A percentile compares a stretch with the other conserved stretches of the same genome.
Evolutionary conservation across 129 eudicot species (phyloP).

Genomic region (Daucus carota): DH1_v3.0 NC_030383.2:12380001-12380500

Average conservation of each 20-base stretch:
- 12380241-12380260: slow-evolving; percentile 1
- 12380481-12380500: background rate
- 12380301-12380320: background rate
- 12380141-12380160: slow-evolving; percentile 99
- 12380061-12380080: slow-evolving; percentile 33
- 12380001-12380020: background rate
- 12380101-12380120: slow-evolving; percentile 45
- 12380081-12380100: slow-evolving; percentile 42
- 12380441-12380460: background rate
- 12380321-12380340: background rate
- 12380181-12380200: background rate
- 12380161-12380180: slow-evolving; percentile 59
- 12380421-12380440: background rate
- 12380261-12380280: background rate
- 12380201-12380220: slow-evolving; percentile 8
- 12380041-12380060: slow-evolving; percentile 63
- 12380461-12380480: background rate
- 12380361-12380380: background rate
- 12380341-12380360: background rate
- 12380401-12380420: background rate
- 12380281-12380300: background rate
- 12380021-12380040: slow-evolving; percentile 6
- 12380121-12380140: slow-evolving; percentile 83
- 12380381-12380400: background rate
- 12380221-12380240: background rate